phyloP scores from a whole-genome alignment of 2,329 filamentous ascomycete species.

The Purpureocillium lavendulum region DNA sequence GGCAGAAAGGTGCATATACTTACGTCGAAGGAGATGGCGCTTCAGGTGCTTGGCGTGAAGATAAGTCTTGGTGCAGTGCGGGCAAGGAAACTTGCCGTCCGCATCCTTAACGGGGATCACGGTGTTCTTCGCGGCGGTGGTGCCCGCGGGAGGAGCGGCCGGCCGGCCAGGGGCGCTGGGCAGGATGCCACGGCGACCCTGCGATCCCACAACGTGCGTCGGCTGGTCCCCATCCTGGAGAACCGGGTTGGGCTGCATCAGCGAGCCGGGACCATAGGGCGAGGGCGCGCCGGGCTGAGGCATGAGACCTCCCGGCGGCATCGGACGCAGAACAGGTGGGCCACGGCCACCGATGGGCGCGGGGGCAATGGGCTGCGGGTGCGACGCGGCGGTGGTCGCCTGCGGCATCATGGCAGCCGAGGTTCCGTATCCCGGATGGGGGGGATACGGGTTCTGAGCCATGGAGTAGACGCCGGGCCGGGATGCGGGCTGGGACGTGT shows the following conservation, averaged over 20 bases:
- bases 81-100: constrained; percentile 96
- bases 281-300: constrained; percentile 48
- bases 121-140: constrained; percentile 64
- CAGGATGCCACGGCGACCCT: constrained; percentile 83
- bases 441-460: constrained; percentile 46
- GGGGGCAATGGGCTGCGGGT: constrained; percentile 69
- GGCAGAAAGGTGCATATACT: constrained; percentile 36
- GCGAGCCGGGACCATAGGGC: constrained; percentile 50
- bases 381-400: constrained; percentile 56
- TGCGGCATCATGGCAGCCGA: constrained; percentile 58
- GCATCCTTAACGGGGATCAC: constrained; percentile 90
- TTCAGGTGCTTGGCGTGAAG: constrained; percentile 96
- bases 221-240: constrained; percentile 55
- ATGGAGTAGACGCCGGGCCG: constrained; percentile 45
- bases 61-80: constrained; percentile 97
- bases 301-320: constrained; percentile 60
- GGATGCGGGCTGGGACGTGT: constrained; percentile 37
- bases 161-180: constrained; percentile 84
- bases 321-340: constrained; percentile 57
- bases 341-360: constrained; percentile 52
- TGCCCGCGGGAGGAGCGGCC: constrained; percentile 63
- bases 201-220: constrained; percentile 89
- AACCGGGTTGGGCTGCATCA: constrained; percentile 49
- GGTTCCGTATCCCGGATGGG: constrained; percentile 45
- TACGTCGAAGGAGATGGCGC: constrained; percentile 90